phyloP scores from a whole-genome alignment of 1,284 basidiomycete species.

The Ganoderma lingzhi region DNA sequence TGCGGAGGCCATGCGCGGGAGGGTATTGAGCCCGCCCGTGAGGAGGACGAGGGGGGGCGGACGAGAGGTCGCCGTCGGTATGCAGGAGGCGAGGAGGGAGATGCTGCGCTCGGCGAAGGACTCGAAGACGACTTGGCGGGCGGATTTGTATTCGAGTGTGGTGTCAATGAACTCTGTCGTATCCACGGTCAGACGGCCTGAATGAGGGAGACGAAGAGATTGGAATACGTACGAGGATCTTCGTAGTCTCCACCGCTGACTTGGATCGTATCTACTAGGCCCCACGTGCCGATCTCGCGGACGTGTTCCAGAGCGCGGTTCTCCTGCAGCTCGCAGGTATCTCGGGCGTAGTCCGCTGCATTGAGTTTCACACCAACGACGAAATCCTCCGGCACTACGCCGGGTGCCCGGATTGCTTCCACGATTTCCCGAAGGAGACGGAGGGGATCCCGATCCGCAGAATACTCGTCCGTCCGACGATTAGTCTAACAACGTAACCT shows the following conservation, averaged over 20 bases:
- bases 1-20: conserved; percentile 63
- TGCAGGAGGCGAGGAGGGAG: conserved; percentile 48
- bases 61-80: conserved; percentile 33
- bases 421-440: conserved; percentile 75
- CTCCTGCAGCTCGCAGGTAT: conserved; percentile 40
- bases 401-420: conserved; percentile 58
- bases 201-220: conserved; percentile 6
- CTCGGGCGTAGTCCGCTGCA: conserved; percentile 80
- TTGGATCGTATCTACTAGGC: conserved; percentile 82
- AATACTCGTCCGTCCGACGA: conserved; percentile 70
- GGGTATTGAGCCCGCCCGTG: conserved; percentile 81
- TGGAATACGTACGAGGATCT: conserved; percentile 63
- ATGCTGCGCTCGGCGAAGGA: conserved; percentile 63
- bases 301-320: conserved; percentile 74
- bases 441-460: conserved; percentile 56
- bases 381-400: conserved; percentile 65
- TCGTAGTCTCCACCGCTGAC: conserved; percentile 91
- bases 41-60: conserved; percentile 72
- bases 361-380: conserved; percentile 89
- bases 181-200: neutral
- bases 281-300: conserved; percentile 67
- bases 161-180: conserved; percentile 40
- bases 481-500: no score
- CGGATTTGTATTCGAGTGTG: conserved; percentile 34
- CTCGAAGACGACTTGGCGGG: conserved; percentile 69